Base-by-base conservation (phyloP, 1,284 basidiomycete genomes). In the Naganishia sp. region DNA sequence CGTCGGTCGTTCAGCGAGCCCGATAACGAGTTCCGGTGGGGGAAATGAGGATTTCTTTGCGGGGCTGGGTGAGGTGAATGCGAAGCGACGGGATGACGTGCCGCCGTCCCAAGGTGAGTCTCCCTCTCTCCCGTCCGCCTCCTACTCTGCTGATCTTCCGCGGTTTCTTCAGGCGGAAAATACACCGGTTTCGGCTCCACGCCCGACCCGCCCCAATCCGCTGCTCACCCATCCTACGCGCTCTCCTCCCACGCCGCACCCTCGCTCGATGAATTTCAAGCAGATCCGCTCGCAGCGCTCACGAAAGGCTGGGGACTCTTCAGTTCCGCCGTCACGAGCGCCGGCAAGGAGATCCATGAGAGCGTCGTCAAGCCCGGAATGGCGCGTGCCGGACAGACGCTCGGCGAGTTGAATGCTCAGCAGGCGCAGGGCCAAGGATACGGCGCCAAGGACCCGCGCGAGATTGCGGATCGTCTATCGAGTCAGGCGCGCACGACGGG, bases 231-330 rank as follows among this genome's bases (percentile, higher is more conserved):
- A 18, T 71, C 72, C 23, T 78, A 73, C 68, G 70, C 72, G 6
- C 68, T 78, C 21, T 77, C 75, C 1, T 75, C 73, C 16, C 79
- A 77, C 60, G 70, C 74, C 28, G 76, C 74, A 1, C 79, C 79
- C 5, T 75, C 75, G 2, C 67, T 79, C 10, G 73, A 77, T 55
- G 79, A 81, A 36, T 70, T 81, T 55, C 79, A 79, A 68, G 59
- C 68, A 13, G 77, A 77, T 63, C 79, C 79, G 28, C 55, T 78
- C 21, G 73, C 73, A 25, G 80, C 79, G 6, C 67, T 80, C 6
- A 69, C 68, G 21, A 81, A 81, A 70, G 77, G 78, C 36, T 80
- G 80, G 80, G 79, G 79, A 25, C 70, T 81, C 18, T 79, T 81
- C 72, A 75, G 73, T 2, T 74, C 74, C 16, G 79, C 78, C 6